Base-by-base conservation (phyloP, 2,329 filamentous ascomycete species). In the Hortaea sp. region DNA sequence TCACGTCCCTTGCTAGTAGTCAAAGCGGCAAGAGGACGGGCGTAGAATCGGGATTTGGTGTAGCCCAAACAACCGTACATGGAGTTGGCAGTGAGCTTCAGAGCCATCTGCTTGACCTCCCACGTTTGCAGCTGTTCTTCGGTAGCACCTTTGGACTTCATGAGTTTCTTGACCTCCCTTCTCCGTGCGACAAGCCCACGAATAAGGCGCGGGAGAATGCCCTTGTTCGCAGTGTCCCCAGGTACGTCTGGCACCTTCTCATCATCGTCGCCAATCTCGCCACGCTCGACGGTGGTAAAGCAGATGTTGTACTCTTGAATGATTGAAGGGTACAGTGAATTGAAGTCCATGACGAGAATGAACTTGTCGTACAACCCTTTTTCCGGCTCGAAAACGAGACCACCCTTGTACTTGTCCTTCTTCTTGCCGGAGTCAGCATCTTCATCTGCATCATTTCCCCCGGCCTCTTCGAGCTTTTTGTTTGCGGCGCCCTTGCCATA, bases 231-330 rank as follows among this genome's bases (percentile, higher is more conserved):
- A 45, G 85, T 79, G 34, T 70, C 65, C 3, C 70, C 70, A 2
- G 90, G 90, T 1, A 95, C 84, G 50, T 94, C 87, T 0, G 92
- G 92, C 1, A 97, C 87, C 46, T 79, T 81, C 46, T 97, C 88
- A 44, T 95, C 88, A 42, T 92, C 85, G 38, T 89, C 81, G 31
- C 79, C 84, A 57, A 83, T 69, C 50, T 78, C 72, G 37, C 78
- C 74, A 57, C 92, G 77, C 51, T 97, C 86, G 5, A 98, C 88
- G 0, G 94, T 98, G 2, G 92, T 98, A 68, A 98, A 98, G 72
- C 94, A 98, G 57, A 98, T 98, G 68, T 98, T 98, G 71, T 82
- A 98, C 75, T 98, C 94, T 63, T 98, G 94, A 51, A 98, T 98
- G 61, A 98, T 97, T 62, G 88, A 95, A 30, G 92, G 92, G 60